Percentiles rank a stretch among this genome's conserved stretches.
These are phyloP conservation scores for Metschnikowia bowlesiae DNA, from an alignment of 805 yeast genomes.

Conservation along the genomic window DNA sequence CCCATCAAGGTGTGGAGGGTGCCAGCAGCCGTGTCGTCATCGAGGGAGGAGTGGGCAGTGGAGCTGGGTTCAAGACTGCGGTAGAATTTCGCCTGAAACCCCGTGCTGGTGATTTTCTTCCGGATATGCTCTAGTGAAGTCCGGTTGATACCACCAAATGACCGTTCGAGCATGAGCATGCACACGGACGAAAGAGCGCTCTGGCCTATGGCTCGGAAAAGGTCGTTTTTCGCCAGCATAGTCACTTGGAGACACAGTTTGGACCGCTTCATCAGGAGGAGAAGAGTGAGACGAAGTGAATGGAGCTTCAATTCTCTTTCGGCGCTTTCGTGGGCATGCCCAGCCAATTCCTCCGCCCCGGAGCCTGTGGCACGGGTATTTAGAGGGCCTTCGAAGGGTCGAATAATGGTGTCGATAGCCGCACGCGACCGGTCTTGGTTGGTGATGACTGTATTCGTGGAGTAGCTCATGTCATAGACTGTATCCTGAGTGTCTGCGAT, in stretches of 20 bases:
- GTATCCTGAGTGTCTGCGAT: constrained; percentile 34
- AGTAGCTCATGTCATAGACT: constrained; percentile 30
- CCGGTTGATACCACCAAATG: constrained; percentile 49
- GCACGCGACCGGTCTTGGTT: constrained; percentile 39
- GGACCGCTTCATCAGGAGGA: constrained; percentile 49
- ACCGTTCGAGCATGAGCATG: constrained; percentile 59
- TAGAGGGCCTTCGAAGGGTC: constrained; percentile 25
- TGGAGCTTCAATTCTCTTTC: constrained; percentile 12
- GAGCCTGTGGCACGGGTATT: not conserved
- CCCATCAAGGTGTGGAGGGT: constrained; percentile 60
- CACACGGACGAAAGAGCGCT: constrained; percentile 51
- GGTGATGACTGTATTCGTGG: constrained; percentile 25
- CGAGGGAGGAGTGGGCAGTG: constrained; percentile 29
- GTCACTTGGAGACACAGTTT: constrained; percentile 54
- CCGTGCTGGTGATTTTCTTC: constrained; percentile 39
- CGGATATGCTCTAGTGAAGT: constrained; percentile 52
- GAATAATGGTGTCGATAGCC: constrained; percentile 45
- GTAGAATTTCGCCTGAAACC: constrained; percentile 41
- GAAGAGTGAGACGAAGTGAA: constrained; percentile 7
- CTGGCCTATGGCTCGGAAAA: constrained; percentile 47
- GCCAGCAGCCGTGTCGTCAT: constrained; percentile 50
- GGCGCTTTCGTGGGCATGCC: not conserved
- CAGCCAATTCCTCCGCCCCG: not conserved
- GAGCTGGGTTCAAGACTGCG: constrained; percentile 44
- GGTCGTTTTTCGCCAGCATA: constrained; percentile 36